These are phyloP conservation scores for Coemansia sp. DNA, from an alignment of 192 early-diverging fungal species.

Conservation along the genomic window DNA sequence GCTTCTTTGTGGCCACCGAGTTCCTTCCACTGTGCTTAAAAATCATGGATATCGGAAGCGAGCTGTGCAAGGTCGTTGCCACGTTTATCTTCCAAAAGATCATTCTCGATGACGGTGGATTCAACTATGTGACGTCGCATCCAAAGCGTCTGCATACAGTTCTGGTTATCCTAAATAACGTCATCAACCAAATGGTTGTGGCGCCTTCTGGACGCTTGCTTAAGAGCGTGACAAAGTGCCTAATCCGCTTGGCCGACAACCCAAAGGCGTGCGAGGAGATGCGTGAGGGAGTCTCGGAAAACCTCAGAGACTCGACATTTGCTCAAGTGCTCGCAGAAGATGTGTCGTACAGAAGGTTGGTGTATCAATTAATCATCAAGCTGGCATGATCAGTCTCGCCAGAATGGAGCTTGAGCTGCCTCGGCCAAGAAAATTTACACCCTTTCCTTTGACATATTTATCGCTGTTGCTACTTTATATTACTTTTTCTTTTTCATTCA, in stretches of 20 bases:
- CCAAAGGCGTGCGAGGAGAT: conserved; percentile 88
- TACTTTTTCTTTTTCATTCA: neutral
- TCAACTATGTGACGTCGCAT: conserved; percentile 57
- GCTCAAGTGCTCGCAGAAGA: conserved; percentile 84
- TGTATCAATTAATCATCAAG: conserved; percentile 62
- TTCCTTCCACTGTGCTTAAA: conserved; percentile 97
- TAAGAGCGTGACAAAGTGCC: conserved; percentile 94
- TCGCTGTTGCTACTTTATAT: neutral
- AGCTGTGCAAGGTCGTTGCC: conserved; percentile 98
- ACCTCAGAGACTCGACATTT: conserved; percentile 87
- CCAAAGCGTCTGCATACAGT: conserved; percentile 88
- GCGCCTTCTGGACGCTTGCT: conserved; percentile 81
- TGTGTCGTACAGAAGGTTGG: conserved; percentile 80
- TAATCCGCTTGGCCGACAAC: conserved; percentile 91
- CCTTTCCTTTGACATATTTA: conserved; percentile 2
- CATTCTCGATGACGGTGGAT: conserved; percentile 88
- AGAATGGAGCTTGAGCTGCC: neutral
- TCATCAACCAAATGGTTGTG: conserved; percentile 89
- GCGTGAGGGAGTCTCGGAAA: conserved; percentile 86
- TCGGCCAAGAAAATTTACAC: neutral
- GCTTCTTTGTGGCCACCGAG: conserved; percentile 93
- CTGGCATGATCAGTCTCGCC: conserved; percentile 19
- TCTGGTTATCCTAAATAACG: conserved; percentile 88
- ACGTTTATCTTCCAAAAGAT: conserved; percentile 99
- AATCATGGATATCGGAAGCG: conserved; percentile 97